phyloP scores from a whole-genome alignment of 2,329 filamentous ascomycete species.

The Beauveria caledonica region DNA sequence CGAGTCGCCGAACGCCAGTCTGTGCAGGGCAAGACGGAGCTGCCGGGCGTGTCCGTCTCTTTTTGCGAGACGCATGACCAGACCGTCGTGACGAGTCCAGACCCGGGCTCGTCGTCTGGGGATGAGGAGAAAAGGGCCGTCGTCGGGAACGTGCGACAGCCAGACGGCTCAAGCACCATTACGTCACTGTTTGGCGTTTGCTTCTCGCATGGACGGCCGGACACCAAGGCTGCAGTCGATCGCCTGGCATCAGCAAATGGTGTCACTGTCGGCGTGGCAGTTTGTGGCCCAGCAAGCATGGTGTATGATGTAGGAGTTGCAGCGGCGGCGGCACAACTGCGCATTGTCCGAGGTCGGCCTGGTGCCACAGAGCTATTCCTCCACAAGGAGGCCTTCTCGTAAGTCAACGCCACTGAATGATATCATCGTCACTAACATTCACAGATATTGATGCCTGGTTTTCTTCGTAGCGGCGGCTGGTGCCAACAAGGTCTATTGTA shows the following conservation, averaged over 20 bases:
- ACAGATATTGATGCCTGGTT: neutral
- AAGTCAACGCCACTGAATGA: neutral
- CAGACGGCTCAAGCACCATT: neutral
- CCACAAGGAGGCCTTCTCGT: conserved; percentile 20
- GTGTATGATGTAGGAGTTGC: conserved; percentile 15
- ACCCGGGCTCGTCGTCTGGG: neutral
- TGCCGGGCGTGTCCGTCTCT: conserved; percentile 9
- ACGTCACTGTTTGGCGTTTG: conserved; percentile 7
- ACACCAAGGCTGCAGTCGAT: conserved; percentile 9
- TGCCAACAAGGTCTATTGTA: neutral
- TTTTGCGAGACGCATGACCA: conserved; percentile 10
- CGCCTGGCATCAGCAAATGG: neutral
- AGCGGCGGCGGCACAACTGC: conserved; percentile 17
- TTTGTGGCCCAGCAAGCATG: conserved; percentile 19
- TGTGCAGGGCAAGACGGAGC: neutral
- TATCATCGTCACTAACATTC: neutral
- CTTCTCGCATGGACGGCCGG: conserved; percentile 16
- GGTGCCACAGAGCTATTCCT: conserved; percentile 18
- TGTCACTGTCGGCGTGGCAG: conserved; percentile 16
- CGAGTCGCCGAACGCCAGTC: conserved; percentile 11
- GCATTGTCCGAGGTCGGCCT: conserved; percentile 11
- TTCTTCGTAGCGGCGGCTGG: neutral
- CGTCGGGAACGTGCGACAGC: neutral
- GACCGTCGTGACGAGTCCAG: neutral
- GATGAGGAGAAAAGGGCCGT: conserved; percentile 1